Evolutionary conservation across 2,329 filamentous ascomycete species (phyloP), one percentile per base, ranked within the genome.

Genomic region (Ampelomyces quisqualis): DNA sequence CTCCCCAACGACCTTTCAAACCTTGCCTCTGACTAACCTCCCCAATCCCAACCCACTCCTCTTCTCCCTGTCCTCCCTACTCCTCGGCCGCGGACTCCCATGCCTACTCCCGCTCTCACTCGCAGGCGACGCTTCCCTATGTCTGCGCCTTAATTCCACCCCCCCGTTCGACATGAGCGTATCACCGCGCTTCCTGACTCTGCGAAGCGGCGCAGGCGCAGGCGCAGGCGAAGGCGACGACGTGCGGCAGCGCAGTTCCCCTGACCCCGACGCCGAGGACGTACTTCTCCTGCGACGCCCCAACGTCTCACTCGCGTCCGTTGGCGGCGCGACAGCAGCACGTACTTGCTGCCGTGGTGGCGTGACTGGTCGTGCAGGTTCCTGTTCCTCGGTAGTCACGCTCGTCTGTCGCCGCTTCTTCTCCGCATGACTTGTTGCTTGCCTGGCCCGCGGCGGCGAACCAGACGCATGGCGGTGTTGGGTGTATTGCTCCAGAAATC

Each of bases 101-200:
- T 50, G 41, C 17, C 49, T 36, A n/a, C 36, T 40, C 18, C 45
- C 45, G 7, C 40, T 37, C 14, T 35, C 33, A 1, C 37, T 40
- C 10, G 27, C 42, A 7, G 45, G 45, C 8, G 47, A 51, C 15
- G 27, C 42, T 19, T 49, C 46, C 5, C 44, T 34, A 8, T 47
- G 41, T 17, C 48, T 38, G 10, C 38, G 45, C 19, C 43, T 47
- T 3, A 40, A 38, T 24, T 57, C 54, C 3, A 41, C 30, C 3
- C 52, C 52, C 14, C 40, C 26, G 11, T 46, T 36, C 11, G 52
- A 56, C 19, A 29, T 56, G 26, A 56, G 37, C 3, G 56, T 59
- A 32, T 59, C 52, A 22, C 56, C 58, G 13, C 54, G 42, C 28
- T 56, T 59, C 22, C 54, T 47, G 3, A 53, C 39, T 11, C 51